Conservation (phyloP, 2,329 filamentous ascomycete genomes). For the Epichloe aotearoae region DNA sequence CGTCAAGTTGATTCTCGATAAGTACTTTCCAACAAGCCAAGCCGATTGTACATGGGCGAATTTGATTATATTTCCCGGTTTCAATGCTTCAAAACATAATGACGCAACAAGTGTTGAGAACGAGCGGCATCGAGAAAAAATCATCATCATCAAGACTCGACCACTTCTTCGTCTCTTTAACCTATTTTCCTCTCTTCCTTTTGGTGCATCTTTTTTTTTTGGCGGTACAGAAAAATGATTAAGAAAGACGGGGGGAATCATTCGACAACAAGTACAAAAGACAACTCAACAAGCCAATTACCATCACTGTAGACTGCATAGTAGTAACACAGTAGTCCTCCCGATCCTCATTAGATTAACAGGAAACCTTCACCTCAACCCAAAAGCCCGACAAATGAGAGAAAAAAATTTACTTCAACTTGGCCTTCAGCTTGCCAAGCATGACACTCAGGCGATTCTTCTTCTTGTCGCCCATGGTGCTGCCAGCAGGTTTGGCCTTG, state of each 20-base stretch:
- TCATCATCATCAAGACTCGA: background rate
- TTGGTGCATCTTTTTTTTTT: background rate
- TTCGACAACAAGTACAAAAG: constrained; percentile 21
- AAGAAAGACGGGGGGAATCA: constrained; percentile 24
- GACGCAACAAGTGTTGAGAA: too few relatives aligned
- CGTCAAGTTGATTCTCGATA: background rate
- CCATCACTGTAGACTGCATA: constrained; percentile 12
- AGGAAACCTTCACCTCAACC: constrained; percentile 9
- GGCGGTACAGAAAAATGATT: background rate
- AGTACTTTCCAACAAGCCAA: background rate
- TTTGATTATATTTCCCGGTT: background rate
- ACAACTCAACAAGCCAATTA: constrained; percentile 21
- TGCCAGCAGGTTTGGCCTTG: constrained; percentile 10
- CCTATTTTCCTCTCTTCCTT: background rate
- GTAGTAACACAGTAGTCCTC: constrained; percentile 6
- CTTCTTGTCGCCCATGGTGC: constrained; percentile 47
- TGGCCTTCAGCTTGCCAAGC: constrained; percentile 43
- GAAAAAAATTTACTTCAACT: constrained; percentile 18
- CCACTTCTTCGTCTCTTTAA: background rate
- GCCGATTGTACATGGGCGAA: background rate
- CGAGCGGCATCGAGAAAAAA: too few relatives aligned
- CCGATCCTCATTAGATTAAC: constrained; percentile 3
- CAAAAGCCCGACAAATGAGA: background rate
- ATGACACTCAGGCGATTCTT: constrained; percentile 51
- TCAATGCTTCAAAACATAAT: too few relatives aligned